Evolutionary conservation across 2,329 filamentous ascomycete species (phyloP), one percentile per base, ranked within the genome.

Genomic region (Aspergillus sp.): DNA sequence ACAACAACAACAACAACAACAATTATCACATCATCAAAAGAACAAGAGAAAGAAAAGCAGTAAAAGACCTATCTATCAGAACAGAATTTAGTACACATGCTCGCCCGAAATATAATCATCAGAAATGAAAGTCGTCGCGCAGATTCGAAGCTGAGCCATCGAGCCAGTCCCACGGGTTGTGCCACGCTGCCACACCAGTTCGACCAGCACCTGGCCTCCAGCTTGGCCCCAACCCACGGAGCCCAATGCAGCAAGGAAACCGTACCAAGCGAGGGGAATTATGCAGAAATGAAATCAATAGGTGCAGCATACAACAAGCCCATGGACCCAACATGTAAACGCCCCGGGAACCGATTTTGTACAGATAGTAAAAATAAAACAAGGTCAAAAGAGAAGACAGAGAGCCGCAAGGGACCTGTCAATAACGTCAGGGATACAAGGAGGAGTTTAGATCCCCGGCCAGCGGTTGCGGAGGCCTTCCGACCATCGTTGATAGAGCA

Each of bases 401-500:
- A 25, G 67, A 61, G 48, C 28, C 12, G 38, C 39, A 63, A 51
- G 32, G 32, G 32, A 36, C 32, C 32, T 36, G 32, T 36, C 32
- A 36, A 36, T 36, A 36, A 13, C 32, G 32, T 36, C 32, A 36
- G 2, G 32, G 12, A 2, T 12, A 36, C 55, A 59, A 43, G 41
- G 48, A 49, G 39, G 48, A 51, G 39, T 43, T 25, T 61, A 72
- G 23, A 72, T 51, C 19, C 67, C 79, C 17, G 81, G 79, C 90
- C 90, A 93, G 58, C 90, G 82, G 57, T 86, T 84, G 65, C 88
- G 87, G 69, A 98, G 80, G 1, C 92, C 92, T 60, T 96, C 91
- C 2, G 89, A 87, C 95, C 95, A 99, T 47, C 94, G 86, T 15
- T 89, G 87, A 78, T 97, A 98, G 19, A 99, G 84, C 19, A 96